Conservation (phyloP, 805 yeast species). For the Candida alai region DNA sequence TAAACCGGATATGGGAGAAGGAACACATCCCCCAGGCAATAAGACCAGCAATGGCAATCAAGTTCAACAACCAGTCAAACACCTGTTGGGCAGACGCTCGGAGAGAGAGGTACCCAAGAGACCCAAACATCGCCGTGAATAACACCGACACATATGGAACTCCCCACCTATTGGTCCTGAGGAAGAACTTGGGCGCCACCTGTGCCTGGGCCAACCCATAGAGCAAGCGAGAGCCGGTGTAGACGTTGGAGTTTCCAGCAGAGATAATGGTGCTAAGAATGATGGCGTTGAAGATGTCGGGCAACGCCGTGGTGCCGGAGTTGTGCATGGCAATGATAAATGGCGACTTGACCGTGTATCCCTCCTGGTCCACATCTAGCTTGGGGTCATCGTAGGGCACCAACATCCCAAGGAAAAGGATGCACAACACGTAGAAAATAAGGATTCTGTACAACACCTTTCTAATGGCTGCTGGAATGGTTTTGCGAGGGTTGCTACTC, state of each 20-base stretch:
- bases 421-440: slow-evolving; percentile 57
- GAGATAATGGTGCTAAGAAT: slow-evolving; percentile 74
- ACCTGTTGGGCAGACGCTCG: too few relatives aligned
- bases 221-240: slow-evolving; percentile 70
- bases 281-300: slow-evolving; percentile 73
- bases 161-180: slow-evolving; percentile 52
- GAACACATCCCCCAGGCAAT: slow-evolving; percentile 70
- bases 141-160: slow-evolving; percentile 59
- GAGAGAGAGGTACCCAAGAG: slow-evolving; percentile 62
- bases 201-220: slow-evolving; percentile 71
- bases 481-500: slow-evolving; percentile 58
- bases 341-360: slow-evolving; percentile 72
- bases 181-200: slow-evolving; percentile 65
- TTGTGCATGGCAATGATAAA: slow-evolving; percentile 76
- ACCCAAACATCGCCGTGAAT: slow-evolving; percentile 57
- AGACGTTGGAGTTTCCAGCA: slow-evolving; percentile 76
- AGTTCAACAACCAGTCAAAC: slow-evolving; percentile 69
- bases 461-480: slow-evolving; percentile 68
- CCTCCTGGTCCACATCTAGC: slow-evolving; percentile 48
- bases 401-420: slow-evolving; percentile 62
- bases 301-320: slow-evolving; percentile 61
- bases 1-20: slow-evolving; percentile 64
- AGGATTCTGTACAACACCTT: slow-evolving; percentile 66
- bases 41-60: slow-evolving; percentile 72
- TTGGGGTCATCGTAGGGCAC: slow-evolving; percentile 56